Conservation (phyloP, 768 basidiomycete genomes). For the Naganishia onofrii region DNA sequence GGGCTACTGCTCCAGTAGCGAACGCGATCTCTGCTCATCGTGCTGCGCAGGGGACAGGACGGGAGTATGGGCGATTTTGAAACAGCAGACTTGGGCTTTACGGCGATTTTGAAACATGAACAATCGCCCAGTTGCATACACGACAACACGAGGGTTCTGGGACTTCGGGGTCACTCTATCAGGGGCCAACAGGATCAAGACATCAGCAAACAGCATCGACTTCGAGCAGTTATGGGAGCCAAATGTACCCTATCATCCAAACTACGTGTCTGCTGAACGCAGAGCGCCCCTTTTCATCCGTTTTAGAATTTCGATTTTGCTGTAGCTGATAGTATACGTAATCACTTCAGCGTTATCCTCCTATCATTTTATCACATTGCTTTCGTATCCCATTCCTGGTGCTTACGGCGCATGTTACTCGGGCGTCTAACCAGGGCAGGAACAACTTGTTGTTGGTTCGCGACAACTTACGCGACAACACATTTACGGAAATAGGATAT, state of each 20-base stretch:
- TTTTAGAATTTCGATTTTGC: conserved; percentile 15
- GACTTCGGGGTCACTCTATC: not conserved
- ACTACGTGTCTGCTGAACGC: not conserved
- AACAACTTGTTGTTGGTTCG: no score
- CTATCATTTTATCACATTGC: not conserved
- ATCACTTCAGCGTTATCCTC: conserved; percentile 17
- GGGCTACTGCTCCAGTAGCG: not conserved
- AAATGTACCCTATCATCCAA: not conserved
- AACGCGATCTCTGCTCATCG: not conserved
- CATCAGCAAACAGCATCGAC: not conserved
- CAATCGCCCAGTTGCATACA: not conserved
- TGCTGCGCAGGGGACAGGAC: not conserved
- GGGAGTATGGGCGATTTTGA: not conserved
- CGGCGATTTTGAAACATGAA: not conserved
- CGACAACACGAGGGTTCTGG: not conserved
- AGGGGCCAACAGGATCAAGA: not conserved
- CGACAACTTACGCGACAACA: no score
- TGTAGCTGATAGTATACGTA: conserved; percentile 26
- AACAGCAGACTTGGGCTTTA: not conserved
- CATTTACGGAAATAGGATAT: no score
- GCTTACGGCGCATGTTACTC: no score
- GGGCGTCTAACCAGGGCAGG: no score
- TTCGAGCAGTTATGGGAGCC: not conserved
- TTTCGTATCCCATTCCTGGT: not conserved
- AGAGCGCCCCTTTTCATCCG: not conserved